Base-by-base conservation (phyloP, 2,329 filamentous ascomycete genomes). In the Hymenoscyphus infarciens region DNA sequence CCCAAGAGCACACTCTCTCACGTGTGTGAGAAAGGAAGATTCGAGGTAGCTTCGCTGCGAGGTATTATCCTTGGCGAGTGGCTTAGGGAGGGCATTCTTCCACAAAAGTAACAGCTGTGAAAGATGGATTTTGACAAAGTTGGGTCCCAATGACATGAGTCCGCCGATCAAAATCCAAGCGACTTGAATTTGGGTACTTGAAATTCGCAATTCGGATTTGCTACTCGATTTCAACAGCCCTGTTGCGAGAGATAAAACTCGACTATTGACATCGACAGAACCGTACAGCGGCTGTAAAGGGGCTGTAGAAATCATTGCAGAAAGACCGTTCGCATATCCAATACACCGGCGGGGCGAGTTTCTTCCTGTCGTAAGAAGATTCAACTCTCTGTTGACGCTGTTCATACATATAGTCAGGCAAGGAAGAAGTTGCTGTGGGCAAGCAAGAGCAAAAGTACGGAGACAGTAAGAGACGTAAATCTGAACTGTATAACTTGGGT, bases 81-180 rank as follows among this genome's bases (percentile, higher is more conserved):
- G 94, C 72, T 96, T 97, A 0, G 96, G 94, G 11, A 99, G 82
- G 0, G 95, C 94, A 75, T 98, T 99, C 76, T 97, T 97, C 95
- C 95, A 99, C 6, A 99, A 80, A 8, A 99, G 80, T 61, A 99
- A 86, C 25, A 99, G 82, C 73, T 99, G 95, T 2, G 93, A 94
- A 7, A 99, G 83, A 76, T 99, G 95, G 27, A 98, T 98, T 77
- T 99, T 99, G 76, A 98, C 94, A 75, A 99, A 99, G 75, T 97
- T 98, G 3, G 95, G 94, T 0, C 95, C 95, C 0, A 99, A 83
- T 0, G 93, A 92, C 94, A 98, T 98, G 61, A 99, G 79, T 0
- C 96, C 95, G 42, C 96, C 95, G 56, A 99, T 96, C 62, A 99
- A 80, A 56, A 96, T 96, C 94, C 95, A 99, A 5, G 95, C 95